A percentile compares a stretch with the other conserved stretches of the same genome.
Evolutionary conservation across 257 asterid genomes (phyloP).

Genomic region (Fraxinus americana): DNA sequence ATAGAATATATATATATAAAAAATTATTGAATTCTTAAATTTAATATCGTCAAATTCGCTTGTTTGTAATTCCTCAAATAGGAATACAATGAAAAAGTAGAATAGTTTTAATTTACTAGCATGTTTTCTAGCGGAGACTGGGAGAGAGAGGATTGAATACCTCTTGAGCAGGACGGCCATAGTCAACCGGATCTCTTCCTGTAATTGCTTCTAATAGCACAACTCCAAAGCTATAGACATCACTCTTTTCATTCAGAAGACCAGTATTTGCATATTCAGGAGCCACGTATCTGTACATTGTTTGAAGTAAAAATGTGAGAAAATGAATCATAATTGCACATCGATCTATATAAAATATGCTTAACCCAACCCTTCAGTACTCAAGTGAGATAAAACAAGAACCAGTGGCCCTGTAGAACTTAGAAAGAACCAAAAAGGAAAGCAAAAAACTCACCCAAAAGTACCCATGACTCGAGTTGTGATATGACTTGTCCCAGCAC

Average conservation of each 20-base stretch:
- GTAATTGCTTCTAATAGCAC: constrained; percentile 86
- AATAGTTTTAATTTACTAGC: background rate
- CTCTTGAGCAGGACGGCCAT: constrained; percentile 93
- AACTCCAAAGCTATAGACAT: constrained; percentile 92
- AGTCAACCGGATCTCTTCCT: constrained; percentile 97
- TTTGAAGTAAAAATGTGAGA: constrained; percentile 12
- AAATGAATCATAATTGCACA: constrained; percentile 2
- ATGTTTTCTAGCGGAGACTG: background rate
- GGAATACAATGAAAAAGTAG: background rate
- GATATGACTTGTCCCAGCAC: constrained; percentile 91
- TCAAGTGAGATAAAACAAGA: background rate
- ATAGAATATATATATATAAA: no score
- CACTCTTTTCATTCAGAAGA: constrained; percentile 91
- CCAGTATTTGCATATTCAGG: constrained; percentile 98
- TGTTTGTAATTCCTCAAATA: no score
- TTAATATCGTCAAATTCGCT: no score
- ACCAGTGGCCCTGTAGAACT: background rate
- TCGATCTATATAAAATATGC: background rate
- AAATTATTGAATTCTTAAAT: background rate
- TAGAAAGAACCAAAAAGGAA: constrained; percentile 3
- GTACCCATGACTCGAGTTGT: constrained; percentile 98
- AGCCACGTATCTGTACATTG: constrained; percentile 78
- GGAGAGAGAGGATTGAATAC: constrained; percentile 35
- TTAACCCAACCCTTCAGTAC: constrained; percentile 3
- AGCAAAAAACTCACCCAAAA: constrained; percentile 65